Base-by-base conservation (phyloP, 2,329 filamentous ascomycete species). In the Trichophyton simii region DNA sequence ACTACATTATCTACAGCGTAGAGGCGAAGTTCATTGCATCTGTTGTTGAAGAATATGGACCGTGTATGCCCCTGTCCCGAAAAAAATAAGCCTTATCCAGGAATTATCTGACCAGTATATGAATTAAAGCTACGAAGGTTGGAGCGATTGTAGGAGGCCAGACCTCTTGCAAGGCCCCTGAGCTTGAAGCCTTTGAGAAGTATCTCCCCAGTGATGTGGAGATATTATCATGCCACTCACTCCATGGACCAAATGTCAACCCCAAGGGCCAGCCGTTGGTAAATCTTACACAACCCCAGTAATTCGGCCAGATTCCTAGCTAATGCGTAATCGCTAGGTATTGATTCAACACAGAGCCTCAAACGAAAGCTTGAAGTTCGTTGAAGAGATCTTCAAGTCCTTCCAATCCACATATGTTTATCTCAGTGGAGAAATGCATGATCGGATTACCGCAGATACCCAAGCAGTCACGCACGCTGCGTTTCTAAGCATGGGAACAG, bases 1-100 rank as follows among this genome's bases (percentile, higher is more conserved):
- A 97, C 81, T 97, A 91, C 76, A 96, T 96, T 77, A 91, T 99
- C 73, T 99, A 99, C 82, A 95, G 88, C 76, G 94, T 99, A 75
- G 92, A 97, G 77, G 94, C 94, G 64, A 90, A 91, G 69, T 83
- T 87, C 66, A 95, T 99, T 74, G 88, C 90, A 72, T 83, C 82
- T 67, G 89, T 96, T 68, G 94, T 96, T 70, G 87, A 87, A 65
- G 80, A 87, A 69, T 99, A 90, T 75, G 94, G 91, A 66, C 92
- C 92, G 68, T 96, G 91, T 96, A 90, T 79, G 87, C 59, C 60
- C 31, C 41, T 75, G 52, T 64, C 61, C 55, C 15, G 18, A 18
- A 44, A 18, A 15, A 44, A 20, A 15, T 18, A 58, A 44, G 41
- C n/a, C 46, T 7, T 44, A 18, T 44, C 0, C 34, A 13, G 13